These are phyloP conservation scores for Stipa capillata DNA, from an alignment of 176 grass and related monocot species.

Conservation along the genomic window DNA sequence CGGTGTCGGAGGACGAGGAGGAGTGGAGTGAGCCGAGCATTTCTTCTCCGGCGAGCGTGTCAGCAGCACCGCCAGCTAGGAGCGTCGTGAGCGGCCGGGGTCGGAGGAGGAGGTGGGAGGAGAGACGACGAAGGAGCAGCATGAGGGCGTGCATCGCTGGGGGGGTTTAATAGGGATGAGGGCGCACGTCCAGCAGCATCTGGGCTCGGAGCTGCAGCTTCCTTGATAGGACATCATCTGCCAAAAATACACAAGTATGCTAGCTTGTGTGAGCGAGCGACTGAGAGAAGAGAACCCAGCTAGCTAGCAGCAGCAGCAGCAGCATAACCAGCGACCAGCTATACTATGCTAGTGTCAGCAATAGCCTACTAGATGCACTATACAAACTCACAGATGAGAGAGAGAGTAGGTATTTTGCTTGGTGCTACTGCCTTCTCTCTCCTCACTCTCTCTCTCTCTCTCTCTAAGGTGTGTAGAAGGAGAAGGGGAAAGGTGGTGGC, in stretches of 20 bases:
- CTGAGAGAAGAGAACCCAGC: background rate
- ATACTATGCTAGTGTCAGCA: slow-evolving; percentile 13
- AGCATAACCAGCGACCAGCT: background rate
- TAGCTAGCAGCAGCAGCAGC: slow-evolving; percentile 14
- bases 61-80: background rate
- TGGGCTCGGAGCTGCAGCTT: slow-evolving; percentile 71
- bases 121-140: slow-evolving; percentile 21
- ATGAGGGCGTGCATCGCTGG: slow-evolving; percentile 28
- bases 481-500: slow-evolving; percentile 27
- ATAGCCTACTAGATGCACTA: slow-evolving; percentile 55
- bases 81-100: slow-evolving; percentile 10
- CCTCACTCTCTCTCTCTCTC: background rate
- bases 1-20: slow-evolving; percentile 27
- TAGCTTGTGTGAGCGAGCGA: slow-evolving; percentile 33
- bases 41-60: background rate
- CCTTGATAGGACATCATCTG: slow-evolving; percentile 98
- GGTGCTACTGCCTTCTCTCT: background rate
- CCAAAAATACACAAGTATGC: slow-evolving; percentile 66
- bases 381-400: slow-evolving; percentile 36
- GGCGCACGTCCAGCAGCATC: slow-evolving; percentile 34
- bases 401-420: slow-evolving; percentile 12
- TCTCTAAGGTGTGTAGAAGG: background rate
- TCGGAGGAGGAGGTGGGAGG: slow-evolving; percentile 2
- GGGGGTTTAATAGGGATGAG: slow-evolving; percentile 48
- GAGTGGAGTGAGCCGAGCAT: slow-evolving; percentile 88